Conservation (phyloP, 2,329 filamentous ascomycete genomes). For the Stachybotrys elegans region DNA sequence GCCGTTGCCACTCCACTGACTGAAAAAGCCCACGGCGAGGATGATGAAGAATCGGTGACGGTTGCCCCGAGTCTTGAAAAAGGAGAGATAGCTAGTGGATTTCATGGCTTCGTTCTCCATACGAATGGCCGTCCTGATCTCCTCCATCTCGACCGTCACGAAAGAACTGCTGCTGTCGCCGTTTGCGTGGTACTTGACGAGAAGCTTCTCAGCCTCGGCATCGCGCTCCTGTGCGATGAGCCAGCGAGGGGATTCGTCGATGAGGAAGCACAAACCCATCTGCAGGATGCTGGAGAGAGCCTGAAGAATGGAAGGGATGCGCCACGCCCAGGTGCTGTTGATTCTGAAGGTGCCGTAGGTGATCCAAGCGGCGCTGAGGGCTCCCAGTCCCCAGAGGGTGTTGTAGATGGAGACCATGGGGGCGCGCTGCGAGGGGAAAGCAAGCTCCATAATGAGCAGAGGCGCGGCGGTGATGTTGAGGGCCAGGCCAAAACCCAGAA, state of each 20-base stretch:
- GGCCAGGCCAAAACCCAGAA: conserved; percentile 49
- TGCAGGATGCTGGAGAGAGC: conserved; percentile 4
- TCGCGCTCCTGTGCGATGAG: conserved; percentile 17
- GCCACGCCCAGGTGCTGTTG: conserved; percentile 23
- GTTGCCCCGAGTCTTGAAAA: conserved; percentile 4
- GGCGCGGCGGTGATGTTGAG: conserved; percentile 47
- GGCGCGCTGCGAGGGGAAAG: conserved; percentile 47
- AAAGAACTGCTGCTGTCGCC: conserved; percentile 35
- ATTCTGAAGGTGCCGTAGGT: conserved; percentile 32
- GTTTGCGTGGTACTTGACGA: conserved; percentile 44
- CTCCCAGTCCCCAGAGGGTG: conserved; percentile 39
- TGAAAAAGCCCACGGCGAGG: conserved; percentile 12
- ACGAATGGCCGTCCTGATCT: conserved; percentile 44
- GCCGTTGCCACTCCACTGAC: conserved; percentile 14
- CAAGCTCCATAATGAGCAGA: conserved; percentile 48
- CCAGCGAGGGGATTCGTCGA: conserved; percentile 39
- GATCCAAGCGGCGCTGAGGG: conserved; percentile 36
- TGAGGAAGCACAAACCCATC: conserved; percentile 3
- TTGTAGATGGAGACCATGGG: conserved; percentile 50
- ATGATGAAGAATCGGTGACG: conserved; percentile 12
- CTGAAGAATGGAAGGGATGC: conserved; percentile 22
- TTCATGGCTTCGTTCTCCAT: conserved; percentile 29
- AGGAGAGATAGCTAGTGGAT: not conserved
- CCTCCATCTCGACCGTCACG: conserved; percentile 43
- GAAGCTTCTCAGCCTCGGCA: conserved; percentile 42